Conservation (phyloP, 208 protist species). For the Acanthamoeba triangularis region DNA sequence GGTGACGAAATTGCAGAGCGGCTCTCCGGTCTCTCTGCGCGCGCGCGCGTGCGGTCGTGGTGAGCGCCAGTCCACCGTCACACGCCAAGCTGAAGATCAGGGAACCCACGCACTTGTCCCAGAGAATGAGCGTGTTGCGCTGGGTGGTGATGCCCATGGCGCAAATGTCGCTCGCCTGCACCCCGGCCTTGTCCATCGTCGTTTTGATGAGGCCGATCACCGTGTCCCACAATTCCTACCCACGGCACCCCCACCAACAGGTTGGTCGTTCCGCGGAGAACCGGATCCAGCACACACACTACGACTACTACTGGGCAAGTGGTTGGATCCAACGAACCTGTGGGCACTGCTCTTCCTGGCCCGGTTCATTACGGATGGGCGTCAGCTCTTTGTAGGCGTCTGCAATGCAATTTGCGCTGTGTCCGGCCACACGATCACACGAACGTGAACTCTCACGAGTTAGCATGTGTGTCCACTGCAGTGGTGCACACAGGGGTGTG, state of each 20-base stretch:
- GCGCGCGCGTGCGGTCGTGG: not conserved
- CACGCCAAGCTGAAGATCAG: not conserved
- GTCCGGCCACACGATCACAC: not conserved
- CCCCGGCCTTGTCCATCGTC: conserved; percentile 11
- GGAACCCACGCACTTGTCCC: conserved; percentile 15
- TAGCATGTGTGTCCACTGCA: not conserved
- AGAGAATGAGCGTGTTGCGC: conserved; percentile 12
- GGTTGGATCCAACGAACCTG: not conserved
- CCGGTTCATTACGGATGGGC: conserved; percentile 8
- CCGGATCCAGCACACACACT: not conserved
- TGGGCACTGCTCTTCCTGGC: conserved; percentile 43
- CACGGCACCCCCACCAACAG: too few relatives aligned
- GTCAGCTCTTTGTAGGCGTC: not conserved
- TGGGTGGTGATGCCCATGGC: conserved; percentile 54
- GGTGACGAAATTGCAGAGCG: conserved; percentile 36
- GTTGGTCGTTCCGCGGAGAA: not conserved
- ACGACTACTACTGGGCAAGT: too few relatives aligned
- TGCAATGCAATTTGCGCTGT: conserved; percentile 30
- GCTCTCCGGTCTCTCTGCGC: conserved; percentile 28
- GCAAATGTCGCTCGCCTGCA: conserved; percentile 23
- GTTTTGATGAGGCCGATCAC: not conserved
- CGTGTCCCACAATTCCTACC: conserved; percentile 26
- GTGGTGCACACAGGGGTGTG: not conserved
- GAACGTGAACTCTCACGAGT: not conserved
- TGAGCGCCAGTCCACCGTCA: not conserved